Evolutionary conservation across 768 basidiomycete genomes (phyloP).

Genomic region (Filobasidium floriforme): DNA sequence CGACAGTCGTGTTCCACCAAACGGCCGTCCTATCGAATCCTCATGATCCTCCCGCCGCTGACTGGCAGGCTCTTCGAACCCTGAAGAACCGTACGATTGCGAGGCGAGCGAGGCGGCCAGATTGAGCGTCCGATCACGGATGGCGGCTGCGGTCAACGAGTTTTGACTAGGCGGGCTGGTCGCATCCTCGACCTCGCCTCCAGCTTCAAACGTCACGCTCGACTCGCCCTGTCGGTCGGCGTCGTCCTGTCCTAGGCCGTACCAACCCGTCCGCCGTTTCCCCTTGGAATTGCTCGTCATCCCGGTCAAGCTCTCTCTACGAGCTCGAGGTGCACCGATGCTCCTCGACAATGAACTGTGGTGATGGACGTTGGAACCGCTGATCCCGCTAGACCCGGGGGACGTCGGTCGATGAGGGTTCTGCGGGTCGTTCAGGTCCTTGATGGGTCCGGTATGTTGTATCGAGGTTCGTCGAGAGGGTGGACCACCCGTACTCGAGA

Average conservation of each 20-base stretch:
- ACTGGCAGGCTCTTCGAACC: background rate
- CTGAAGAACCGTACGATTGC: background rate
- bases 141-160: slow-evolving; percentile 2
- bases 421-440: slow-evolving; percentile 16
- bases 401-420: slow-evolving; percentile 25
- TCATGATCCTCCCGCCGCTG: background rate
- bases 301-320: slow-evolving; percentile 19
- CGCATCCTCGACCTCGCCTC: slow-evolving; percentile 2
- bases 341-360: background rate
- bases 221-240: background rate
- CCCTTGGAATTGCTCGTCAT: slow-evolving; percentile 8
- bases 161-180: background rate
- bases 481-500: slow-evolving; percentile 14
- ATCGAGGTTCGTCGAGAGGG: slow-evolving; percentile 1
- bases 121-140: slow-evolving; percentile 5
- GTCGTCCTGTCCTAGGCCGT: background rate
- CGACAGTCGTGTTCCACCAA: slow-evolving; percentile 1
- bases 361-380: slow-evolving; percentile 1
- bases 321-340: slow-evolving; percentile 7
- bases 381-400: background rate
- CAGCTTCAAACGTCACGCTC: background rate
- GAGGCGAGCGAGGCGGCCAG: slow-evolving; percentile 2
- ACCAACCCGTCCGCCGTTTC: slow-evolving; percentile 5
- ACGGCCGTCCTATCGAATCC: background rate
- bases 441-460: background rate